Evolutionary conservation across 352 stramenopile species (phyloP).

Genomic region (Elongisporangium prolatum): DNA sequence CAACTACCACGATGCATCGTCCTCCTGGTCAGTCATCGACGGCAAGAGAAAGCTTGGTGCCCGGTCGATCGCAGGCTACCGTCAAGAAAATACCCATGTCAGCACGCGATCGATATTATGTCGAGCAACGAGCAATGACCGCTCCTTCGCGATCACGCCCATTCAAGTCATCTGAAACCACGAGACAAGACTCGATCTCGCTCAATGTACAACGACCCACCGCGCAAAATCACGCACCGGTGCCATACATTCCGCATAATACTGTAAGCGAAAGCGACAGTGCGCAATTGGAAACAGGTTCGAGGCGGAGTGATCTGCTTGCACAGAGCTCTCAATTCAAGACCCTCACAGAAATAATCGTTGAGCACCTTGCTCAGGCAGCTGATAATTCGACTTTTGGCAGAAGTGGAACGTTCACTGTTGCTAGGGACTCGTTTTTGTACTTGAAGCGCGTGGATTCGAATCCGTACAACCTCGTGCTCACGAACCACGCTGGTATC

Average conservation of each 20-base stretch:
- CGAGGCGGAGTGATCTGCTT: slow-evolving; percentile 38
- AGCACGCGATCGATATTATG: slow-evolving; percentile 55
- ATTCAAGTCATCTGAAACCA: neutral
- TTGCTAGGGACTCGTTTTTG: slow-evolving; percentile 65
- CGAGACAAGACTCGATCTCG: neutral
- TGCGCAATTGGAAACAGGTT: slow-evolving; percentile 1
- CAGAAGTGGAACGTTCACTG: slow-evolving; percentile 8
- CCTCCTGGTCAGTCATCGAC: slow-evolving; percentile 12
- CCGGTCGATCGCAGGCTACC: neutral
- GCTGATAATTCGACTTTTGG: neutral
- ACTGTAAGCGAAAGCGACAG: neutral
- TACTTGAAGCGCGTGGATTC: slow-evolving; percentile 66
- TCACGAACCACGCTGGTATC: slow-evolving; percentile 62
- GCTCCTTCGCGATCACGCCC: slow-evolving; percentile 16
- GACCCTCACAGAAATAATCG: slow-evolving; percentile 57
- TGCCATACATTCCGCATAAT: neutral
- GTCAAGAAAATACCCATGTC: slow-evolving; percentile 41
- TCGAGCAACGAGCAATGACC: slow-evolving; percentile 42
- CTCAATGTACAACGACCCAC: neutral
- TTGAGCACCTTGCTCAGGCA: slow-evolving; percentile 28
- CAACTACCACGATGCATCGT: slow-evolving; percentile 16
- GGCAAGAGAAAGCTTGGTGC: slow-evolving; percentile 6
- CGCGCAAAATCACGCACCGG: neutral
- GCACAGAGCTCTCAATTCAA: slow-evolving; percentile 40
- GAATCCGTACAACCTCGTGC: slow-evolving; percentile 70